phyloP scores from a whole-genome alignment of 2,329 filamentous ascomycete species.

The Xylaria sp. region DNA sequence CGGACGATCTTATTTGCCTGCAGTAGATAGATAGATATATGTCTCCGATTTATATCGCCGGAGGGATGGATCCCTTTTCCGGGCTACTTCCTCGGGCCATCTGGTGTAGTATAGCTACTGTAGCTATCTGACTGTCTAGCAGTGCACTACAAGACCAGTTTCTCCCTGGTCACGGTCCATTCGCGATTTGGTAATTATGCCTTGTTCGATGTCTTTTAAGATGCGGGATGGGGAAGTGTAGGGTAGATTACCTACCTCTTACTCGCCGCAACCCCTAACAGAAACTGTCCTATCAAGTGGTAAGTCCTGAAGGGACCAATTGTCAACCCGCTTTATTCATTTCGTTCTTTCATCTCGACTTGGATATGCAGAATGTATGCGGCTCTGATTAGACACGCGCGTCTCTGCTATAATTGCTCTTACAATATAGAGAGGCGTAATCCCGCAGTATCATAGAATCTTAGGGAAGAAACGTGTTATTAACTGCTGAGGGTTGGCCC shows the following conservation, averaged over 20 bases:
- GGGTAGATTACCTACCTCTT: not conserved
- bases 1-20: conserved; percentile 19
- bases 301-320: not conserved
- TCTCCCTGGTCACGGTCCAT: not conserved
- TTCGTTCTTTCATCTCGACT: not conserved
- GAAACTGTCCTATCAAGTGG: not conserved
- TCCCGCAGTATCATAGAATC: not conserved
- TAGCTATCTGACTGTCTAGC: not conserved
- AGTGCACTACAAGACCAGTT: not conserved
- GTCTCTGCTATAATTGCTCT: not conserved
- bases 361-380: not conserved
- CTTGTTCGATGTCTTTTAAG: not conserved
- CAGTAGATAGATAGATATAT: too few species aligned
- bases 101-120: not conserved
- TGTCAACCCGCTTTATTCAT: too few species aligned
- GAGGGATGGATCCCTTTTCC: not conserved
- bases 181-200: too few species aligned
- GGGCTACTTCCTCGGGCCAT: conserved; percentile 19
- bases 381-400: not conserved
- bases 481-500: not conserved
- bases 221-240: not conserved
- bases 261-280: not conserved
- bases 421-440: not conserved
- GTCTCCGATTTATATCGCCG: conserved; percentile 7
- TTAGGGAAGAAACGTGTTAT: not conserved